phyloP scores from a whole-genome alignment of 1,284 basidiomycete genomes.

The Papiliotrema fonsecae region DNA sequence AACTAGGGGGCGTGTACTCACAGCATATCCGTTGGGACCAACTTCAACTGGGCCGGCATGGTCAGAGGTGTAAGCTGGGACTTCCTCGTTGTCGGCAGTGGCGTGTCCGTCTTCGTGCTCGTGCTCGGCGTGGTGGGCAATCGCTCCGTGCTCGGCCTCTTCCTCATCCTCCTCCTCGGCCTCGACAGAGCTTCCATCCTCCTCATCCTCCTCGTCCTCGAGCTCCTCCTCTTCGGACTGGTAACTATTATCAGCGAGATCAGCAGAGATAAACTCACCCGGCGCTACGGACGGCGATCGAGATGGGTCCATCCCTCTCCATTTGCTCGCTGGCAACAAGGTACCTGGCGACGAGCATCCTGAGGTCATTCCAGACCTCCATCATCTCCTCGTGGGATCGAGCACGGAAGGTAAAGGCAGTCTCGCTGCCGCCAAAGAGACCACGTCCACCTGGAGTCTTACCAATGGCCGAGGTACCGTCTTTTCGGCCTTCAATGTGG shows the following conservation, averaged over 20 bases:
- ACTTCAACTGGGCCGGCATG: slow-evolving; percentile 51
- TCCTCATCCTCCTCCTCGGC: slow-evolving; percentile 65
- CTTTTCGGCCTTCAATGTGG: slow-evolving; percentile 90
- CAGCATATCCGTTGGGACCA: slow-evolving; percentile 66
- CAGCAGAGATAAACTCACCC: slow-evolving; percentile 57
- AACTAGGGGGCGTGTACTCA: slow-evolving; percentile 48
- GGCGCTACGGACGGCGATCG: slow-evolving; percentile 81
- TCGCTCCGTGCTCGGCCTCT: too few relatives aligned
- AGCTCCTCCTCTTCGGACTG: slow-evolving; percentile 64
- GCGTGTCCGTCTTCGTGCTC: slow-evolving; percentile 48
- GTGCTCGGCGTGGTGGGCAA: slow-evolving; percentile 51
- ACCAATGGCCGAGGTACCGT: slow-evolving; percentile 52
- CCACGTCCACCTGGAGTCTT: slow-evolving; percentile 61
- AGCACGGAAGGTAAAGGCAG: slow-evolving; percentile 86
- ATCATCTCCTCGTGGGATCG: slow-evolving; percentile 94
- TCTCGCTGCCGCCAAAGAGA: slow-evolving; percentile 51
- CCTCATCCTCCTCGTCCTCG: slow-evolving; percentile 60
- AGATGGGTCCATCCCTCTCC: slow-evolving; percentile 87
- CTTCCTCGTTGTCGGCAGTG: slow-evolving; percentile 44
- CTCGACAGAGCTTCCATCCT: slow-evolving; percentile 66
- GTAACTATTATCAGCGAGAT: slow-evolving; percentile 25
- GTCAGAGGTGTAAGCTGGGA: slow-evolving; percentile 48
- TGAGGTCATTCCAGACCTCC: slow-evolving; percentile 99
- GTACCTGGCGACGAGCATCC: slow-evolving; percentile 94
- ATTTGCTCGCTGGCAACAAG: slow-evolving; percentile 91